Evolutionary conservation across 441 rosid genomes (phyloP).

Genomic region (Gossypium aridum): DNA sequence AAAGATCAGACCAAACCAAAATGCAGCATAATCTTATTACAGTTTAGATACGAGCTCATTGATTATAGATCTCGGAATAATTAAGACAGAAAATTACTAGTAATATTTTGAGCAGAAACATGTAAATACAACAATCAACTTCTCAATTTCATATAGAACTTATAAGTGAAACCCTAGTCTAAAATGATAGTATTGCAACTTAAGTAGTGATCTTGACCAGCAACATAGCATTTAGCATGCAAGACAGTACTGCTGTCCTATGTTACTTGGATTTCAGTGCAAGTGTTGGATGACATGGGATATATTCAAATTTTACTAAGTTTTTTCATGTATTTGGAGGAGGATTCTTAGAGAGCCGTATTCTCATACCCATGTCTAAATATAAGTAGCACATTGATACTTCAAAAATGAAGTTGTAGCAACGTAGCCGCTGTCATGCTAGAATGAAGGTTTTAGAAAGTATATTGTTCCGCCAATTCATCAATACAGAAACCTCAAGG

Average conservation of each 20-base stretch:
- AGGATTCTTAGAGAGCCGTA: neutral
- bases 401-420: neutral
- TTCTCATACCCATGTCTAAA: neutral
- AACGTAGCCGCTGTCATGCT: neutral
- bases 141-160: neutral
- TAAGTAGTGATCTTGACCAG: neutral
- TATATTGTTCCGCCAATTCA: neutral
- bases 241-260: neutral
- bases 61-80: neutral
- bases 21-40: neutral
- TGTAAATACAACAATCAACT: neutral
- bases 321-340: neutral
- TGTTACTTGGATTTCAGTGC: neutral
- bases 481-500: neutral
- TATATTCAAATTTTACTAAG: neutral
- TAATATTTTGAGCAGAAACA: neutral
- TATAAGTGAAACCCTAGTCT: neutral
- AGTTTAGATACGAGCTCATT: neutral
- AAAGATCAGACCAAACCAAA: neutral
- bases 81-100: neutral
- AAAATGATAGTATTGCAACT: neutral
- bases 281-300: neutral
- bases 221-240: neutral
- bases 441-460: neutral
- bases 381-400: neutral